Evolutionary conservation across 2,329 filamentous ascomycete genomes (phyloP), one percentile per base, ranked within the genome.

Genomic region (Dothideomycetes sp.): DNA sequence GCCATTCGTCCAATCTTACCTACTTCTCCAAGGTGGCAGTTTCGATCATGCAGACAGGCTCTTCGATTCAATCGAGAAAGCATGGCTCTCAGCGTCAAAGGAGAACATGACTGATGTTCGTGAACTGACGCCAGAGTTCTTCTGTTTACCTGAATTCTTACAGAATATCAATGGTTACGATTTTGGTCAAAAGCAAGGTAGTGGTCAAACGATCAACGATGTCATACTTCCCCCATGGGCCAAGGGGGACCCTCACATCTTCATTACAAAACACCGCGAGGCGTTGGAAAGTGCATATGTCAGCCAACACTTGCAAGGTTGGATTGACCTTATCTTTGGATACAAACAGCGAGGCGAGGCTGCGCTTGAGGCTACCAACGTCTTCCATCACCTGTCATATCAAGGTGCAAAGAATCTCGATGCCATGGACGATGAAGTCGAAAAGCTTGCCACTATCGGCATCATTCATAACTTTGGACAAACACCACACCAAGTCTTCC

Each of bases 381-480:
- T 98, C 16, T 98, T 95, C 64, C 89, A 96, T 49, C 85, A 94
- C 58, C 72, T 95, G 15, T 96, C 89, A 0, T 98, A 98, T 56
- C 84, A 88, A 46, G 93, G 91, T 5, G 87, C 89, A 3, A 93
- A 84, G 49, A 85, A 98, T 58, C 68, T 98, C 4, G 91, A 98
- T 59, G 80, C 79, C 38, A 96, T 98, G 45, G 78, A 81, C 6
- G 89, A 96, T 56, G 82, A 84, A 1, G 78, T 89, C 42, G 88
- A 96, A 60, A 75, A 87, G 30, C 70, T 87, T 5, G 84, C 89
- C 4, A 89, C 87, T 1, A 95, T 94, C 40, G 86, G 86, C 23
- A 94, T 95, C 51, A 96, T 98, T 52, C 89, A 98, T 62, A 96
- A 96, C 53, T 98, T 98, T 60, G 91, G 91, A 0, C 91, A 98